These are phyloP conservation scores for Pseudogymnoascus sp. DNA, from an alignment of 2,329 filamentous ascomycete species.

Conservation along the genomic window DNA sequence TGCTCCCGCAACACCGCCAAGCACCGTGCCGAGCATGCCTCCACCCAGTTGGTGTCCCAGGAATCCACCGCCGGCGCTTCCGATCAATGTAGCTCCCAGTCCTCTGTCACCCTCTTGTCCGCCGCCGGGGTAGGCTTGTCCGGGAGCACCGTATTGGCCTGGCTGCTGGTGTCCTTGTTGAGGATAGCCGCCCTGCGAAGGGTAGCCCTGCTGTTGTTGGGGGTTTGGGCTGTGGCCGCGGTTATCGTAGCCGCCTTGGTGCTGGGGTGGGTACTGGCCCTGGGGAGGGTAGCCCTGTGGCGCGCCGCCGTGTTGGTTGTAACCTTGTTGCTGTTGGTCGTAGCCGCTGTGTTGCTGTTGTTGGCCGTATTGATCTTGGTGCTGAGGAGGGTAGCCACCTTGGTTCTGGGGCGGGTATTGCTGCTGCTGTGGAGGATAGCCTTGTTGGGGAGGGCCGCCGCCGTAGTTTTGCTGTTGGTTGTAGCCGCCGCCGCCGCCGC, in stretches of 20 bases:
- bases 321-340: conserved; percentile 1
- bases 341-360: conserved; percentile 1
- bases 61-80: conserved; percentile 45
- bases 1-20: conserved; percentile 45
- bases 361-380: conserved; percentile 5
- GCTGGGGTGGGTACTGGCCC: conserved; percentile 17
- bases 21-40: conserved; percentile 43
- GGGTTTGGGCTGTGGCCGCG: conserved; percentile 13
- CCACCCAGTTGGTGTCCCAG: conserved; percentile 47
- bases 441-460: conserved; percentile 12
- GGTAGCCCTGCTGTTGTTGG: neutral
- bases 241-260: conserved; percentile 10
- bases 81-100: conserved; percentile 44
- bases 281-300: conserved; percentile 18
- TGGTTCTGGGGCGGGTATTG: conserved; percentile 12
- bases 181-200: neutral
- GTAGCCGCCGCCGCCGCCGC: conserved; percentile 10
- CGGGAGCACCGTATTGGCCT: conserved; percentile 11
- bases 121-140: conserved; percentile 12
- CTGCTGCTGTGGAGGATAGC: conserved; percentile 14
- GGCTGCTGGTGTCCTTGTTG: conserved; percentile 4
- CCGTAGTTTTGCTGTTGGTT: conserved; percentile 16
- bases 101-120: conserved; percentile 42
- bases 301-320: neutral
- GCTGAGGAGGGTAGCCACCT: conserved; percentile 7